Evolutionary conservation across 169 alveolate species (phyloP).

Genomic region (Eimeria falciformis): DNA sequence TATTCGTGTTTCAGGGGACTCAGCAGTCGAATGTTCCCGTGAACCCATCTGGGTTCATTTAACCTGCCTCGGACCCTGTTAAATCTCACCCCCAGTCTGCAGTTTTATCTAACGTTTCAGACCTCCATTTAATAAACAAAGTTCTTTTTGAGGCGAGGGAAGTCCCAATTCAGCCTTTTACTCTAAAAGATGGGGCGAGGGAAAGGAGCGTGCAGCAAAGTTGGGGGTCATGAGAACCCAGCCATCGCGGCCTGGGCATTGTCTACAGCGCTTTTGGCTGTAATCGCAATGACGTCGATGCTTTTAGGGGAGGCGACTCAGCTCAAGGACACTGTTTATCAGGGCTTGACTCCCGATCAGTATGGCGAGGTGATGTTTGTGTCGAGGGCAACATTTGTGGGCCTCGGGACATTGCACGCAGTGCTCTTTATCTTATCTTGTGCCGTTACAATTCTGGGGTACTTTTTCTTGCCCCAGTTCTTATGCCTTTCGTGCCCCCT

Average conservation of each 20-base stretch:
- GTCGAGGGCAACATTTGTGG: neutral
- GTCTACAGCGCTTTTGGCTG: neutral
- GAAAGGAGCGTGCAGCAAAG: neutral
- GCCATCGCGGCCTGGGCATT: conserved; percentile 19
- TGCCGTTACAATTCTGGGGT: neutral
- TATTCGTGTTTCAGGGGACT: too few species aligned
- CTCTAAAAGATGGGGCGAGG: conserved; percentile 13
- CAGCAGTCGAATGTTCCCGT: too few species aligned
- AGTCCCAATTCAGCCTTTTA: too few species aligned
- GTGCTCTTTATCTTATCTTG: neutral
- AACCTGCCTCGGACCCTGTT: too few species aligned
- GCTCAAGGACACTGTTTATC: neutral
- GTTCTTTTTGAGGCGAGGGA: too few species aligned
- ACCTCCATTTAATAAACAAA: too few species aligned
- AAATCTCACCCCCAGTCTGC: too few species aligned
- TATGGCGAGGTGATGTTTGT: conserved; percentile 12
- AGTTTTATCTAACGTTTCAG: too few species aligned
- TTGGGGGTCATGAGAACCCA: conserved; percentile 2
- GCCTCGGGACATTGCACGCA: neutral
- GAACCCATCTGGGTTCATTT: too few species aligned
- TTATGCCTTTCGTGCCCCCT: neutral
- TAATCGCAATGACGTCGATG: neutral
- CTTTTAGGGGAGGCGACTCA: neutral
- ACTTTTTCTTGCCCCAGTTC: neutral
- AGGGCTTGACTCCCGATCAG: neutral